Evolutionary conservation across 2,329 filamentous ascomycete species (phyloP).

Genomic region (Cladosporium austrohemisphaericum): DNA sequence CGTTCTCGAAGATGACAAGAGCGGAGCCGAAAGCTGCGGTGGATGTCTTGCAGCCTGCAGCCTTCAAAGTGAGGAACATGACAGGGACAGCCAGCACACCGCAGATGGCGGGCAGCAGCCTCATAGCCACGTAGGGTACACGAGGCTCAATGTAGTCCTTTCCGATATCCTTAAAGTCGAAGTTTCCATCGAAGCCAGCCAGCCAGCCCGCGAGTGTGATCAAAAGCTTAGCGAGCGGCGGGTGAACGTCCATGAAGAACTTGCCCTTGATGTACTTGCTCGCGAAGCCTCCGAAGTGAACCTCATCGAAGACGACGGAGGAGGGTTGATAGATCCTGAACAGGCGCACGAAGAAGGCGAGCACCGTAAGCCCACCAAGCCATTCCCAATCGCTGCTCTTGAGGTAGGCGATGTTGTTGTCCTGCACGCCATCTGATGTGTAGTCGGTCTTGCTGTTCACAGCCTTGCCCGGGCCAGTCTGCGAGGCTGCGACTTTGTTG

Average conservation of each 20-base stretch:
- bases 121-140: conserved; percentile 97
- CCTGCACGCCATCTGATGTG: conserved; percentile 72
- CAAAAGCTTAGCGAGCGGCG: conserved; percentile 91
- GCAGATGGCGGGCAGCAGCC: conserved; percentile 82
- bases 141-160: conserved; percentile 95
- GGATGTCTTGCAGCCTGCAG: conserved; percentile 79
- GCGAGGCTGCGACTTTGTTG: conserved; percentile 6
- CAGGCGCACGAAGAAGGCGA: conserved; percentile 76
- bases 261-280: conserved; percentile 98
- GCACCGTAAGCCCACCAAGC: conserved; percentile 65
- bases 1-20: conserved; percentile 94
- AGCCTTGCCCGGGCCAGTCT: conserved; percentile 33
- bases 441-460: conserved; percentile 51
- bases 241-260: conserved; percentile 99
- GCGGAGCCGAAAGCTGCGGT: conserved; percentile 79
- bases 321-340: conserved; percentile 95
- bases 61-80: conserved; percentile 94
- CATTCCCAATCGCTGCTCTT: conserved; percentile 79
- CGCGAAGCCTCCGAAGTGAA: conserved; percentile 97
- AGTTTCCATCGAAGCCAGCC: conserved; percentile 89
- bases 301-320: conserved; percentile 98
- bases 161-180: conserved; percentile 99
- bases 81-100: conserved; percentile 84
- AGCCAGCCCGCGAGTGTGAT: conserved; percentile 93
- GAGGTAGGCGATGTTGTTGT: conserved; percentile 89